Base-by-base conservation (phyloP, 2,329 filamentous ascomycete genomes). In the Calonectria henricotiae region DNA sequence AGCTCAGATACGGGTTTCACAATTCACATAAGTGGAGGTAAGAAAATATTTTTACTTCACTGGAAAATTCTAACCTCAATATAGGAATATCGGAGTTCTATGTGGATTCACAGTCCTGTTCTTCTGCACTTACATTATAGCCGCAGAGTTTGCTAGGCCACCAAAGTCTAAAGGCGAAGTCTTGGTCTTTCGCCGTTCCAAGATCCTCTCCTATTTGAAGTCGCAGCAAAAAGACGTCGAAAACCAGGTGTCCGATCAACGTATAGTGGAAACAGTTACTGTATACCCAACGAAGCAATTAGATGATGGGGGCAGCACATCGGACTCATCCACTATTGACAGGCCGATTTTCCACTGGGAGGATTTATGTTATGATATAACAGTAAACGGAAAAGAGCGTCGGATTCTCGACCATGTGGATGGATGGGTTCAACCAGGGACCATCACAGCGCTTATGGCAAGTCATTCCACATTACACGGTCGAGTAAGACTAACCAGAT, bases 381-480 rank as follows among this genome's bases (percentile, higher is more conserved):
- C 89, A 72, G 91, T 94, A 78, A 79, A 79, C 43, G 92, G 92
- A 78, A 87, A 92, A 71, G 80, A 84, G 3, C 86, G 92, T 23
- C 87, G 90, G 23, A 90, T 95, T 74, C 82, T 94, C 32, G 89
- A 93, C 68, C 84, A 92, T 63, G 90, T 93, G 5, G 89, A 93
- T 77, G 92, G 92, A n/a, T 93, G 91, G 90, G 91, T 93, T 61
- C 92, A 93, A 79, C 92, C 92, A 3, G 92, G 92, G 49, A 93
- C 91, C 13, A 82, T 93, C 46, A 93, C 91, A 8, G 91, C 91
- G 11, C 85, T 93, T 1, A 93, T 93, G 71, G 51, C 39, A 30
- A 58, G 51, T 39, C 2, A 35, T 23, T 13, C 12, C 20, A 8
- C 3, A 3, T 4, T 17, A n/a, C 9, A 4, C 20, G 2, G 17